These are phyloP conservation scores for Phytopythium cucurbitacearum DNA, from an alignment of 352 stramenopile species.

Conservation along the genomic window DNA sequence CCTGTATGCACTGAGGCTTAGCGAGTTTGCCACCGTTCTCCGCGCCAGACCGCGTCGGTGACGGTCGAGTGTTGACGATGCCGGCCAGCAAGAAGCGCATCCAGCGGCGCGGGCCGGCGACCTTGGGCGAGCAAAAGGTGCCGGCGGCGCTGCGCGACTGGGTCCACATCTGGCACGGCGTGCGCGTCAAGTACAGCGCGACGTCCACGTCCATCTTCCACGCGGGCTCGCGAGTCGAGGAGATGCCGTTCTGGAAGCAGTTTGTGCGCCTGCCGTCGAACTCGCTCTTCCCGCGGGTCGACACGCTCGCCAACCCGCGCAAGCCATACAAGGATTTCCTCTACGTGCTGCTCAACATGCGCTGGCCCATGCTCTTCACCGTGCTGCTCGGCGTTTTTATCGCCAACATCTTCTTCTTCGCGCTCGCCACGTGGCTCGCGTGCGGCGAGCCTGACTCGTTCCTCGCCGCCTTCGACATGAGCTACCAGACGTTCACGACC, in stretches of 20 bases:
- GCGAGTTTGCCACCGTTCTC: no score
- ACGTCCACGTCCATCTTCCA: constrained; percentile 54
- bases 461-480: constrained; percentile 65
- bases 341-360: constrained; percentile 81
- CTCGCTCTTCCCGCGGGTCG: constrained; percentile 64
- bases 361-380: constrained; percentile 65
- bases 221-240: constrained; percentile 51
- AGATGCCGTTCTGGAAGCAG: constrained; percentile 66
- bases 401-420: constrained; percentile 62
- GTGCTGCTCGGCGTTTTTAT: constrained; percentile 60
- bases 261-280: constrained; percentile 64
- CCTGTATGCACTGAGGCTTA: no score
- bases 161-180: constrained; percentile 81
- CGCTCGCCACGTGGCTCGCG: constrained; percentile 29
- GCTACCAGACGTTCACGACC: constrained; percentile 84
- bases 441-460: constrained; percentile 55
- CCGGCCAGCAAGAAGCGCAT: constrained; percentile 79
- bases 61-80: constrained; percentile 21
- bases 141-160: constrained; percentile 61
- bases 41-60: not conserved
- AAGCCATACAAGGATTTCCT: constrained; percentile 79
- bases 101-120: constrained; percentile 42
- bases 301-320: constrained; percentile 57
- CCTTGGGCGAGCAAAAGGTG: constrained; percentile 47
- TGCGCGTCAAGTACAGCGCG: constrained; percentile 46